Percentiles rank a stretch among this genome's conserved stretches.
Conservation (phyloP, 148 eudicot genomes). For the Camellia japonica region DNA sequence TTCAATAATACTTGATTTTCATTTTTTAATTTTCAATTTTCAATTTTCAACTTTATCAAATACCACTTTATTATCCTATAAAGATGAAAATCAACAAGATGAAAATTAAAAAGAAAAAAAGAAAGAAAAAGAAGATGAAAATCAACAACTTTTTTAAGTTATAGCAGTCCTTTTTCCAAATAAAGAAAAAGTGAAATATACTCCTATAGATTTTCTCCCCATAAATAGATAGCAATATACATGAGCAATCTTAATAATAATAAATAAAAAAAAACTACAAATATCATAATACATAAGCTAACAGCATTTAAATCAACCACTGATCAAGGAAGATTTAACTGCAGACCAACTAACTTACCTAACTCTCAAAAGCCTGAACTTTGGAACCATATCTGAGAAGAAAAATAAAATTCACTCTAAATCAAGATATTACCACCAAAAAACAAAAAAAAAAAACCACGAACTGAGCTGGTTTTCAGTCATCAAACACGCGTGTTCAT, state of each 20-base stretch:
- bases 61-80: no score
- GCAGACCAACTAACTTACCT: background rate
- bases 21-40: no score
- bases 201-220: no score
- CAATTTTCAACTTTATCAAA: no score
- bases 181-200: no score
- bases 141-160: background rate
- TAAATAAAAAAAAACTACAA: background rate
- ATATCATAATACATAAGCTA: background rate
- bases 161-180: background rate
- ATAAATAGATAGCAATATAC: background rate
- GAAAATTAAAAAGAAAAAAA: no score
- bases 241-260: background rate
- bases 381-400: background rate
- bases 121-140: no score
- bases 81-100: no score
- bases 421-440: background rate
- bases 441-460: background rate
- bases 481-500: no score
- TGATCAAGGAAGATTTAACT: background rate
- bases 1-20: no score
- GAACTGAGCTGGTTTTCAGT: background rate
- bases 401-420: background rate
- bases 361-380: conserved; percentile 1
- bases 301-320: background rate